Evolutionary conservation across 495 filamentous ascomycete species (phyloP).

Genomic region (Parathielavia appendiculata): DNA sequence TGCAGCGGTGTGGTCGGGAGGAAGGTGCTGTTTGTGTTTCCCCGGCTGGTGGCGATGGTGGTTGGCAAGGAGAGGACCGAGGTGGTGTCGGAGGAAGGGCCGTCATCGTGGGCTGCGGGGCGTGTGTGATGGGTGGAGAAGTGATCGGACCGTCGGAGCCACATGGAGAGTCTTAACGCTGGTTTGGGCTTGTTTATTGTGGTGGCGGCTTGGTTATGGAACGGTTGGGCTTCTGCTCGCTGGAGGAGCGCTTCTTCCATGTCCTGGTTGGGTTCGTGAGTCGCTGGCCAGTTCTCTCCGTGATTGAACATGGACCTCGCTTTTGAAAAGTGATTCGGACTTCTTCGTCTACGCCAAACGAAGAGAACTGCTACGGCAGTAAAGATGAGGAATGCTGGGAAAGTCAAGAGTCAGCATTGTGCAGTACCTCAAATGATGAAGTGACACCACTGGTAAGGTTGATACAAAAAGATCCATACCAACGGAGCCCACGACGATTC

Average conservation of each 20-base stretch:
- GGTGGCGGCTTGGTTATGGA: background rate
- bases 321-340: background rate
- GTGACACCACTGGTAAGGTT: background rate
- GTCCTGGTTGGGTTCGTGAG: background rate
- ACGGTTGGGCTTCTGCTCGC: background rate
- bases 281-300: background rate
- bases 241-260: background rate
- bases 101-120: background rate
- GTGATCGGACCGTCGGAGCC: background rate
- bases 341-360: background rate
- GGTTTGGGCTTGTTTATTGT: background rate
- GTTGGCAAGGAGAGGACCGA: constrained; percentile 9
- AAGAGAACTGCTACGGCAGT: background rate
- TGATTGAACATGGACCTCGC: too few relatives aligned
- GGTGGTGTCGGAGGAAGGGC: background rate
- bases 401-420: background rate
- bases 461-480: background rate
- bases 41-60: background rate
- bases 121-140: too few relatives aligned
- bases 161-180: background rate
- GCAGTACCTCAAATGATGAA: too few relatives aligned
- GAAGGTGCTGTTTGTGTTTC: constrained; percentile 8
- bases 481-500: background rate
- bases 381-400: background rate
- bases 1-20: constrained; percentile 2